Base-by-base conservation (phyloP, 306 rosid species). In the Psophocarpus tetragonolobus region DNA sequence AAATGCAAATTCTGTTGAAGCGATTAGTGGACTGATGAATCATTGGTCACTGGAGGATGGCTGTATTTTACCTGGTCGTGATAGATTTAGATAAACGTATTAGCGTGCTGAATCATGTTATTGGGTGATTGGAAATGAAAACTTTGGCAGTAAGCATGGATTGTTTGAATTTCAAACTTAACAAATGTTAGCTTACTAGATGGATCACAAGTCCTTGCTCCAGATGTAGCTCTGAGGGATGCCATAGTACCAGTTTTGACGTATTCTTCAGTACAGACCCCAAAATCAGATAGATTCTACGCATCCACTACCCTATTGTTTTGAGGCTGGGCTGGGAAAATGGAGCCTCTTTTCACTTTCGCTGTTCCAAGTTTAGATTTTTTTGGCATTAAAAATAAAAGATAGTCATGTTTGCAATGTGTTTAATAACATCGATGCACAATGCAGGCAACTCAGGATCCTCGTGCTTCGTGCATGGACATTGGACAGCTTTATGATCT, bases 11-110 rank as follows among this genome's bases (percentile, higher is more conserved):
- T 56, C 0, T 6, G 6, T 54, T 23, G 71, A 71, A 65, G 50
- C 44, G 45, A 74, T 14, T 13, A 30, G 15, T 53, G 72, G 45
- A 66, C 71, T 38, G 14, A 57, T 65, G 67, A 33, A 30, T 42
- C 27, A 36, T 71, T 15, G 53, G 50, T 70, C 41, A 11, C 64
- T 10, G 77, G 33, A 64, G 69, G 38, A 60, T 30, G 66, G 74
- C 68, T 68, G 20, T 11, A 62, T 35, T 18, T 81, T 68, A 27
- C 41, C 41, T 14, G 35, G 73, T 17, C 32, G 75, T 71, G 78
- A 50, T 76, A 70, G 79, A 76, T 39, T 8, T 14, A 26, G 79
- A 70, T 39, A 26, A n/a, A 68, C 73, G 42, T 33, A 61, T 29
- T 69, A 6, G 26, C 27, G 57, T 30, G 74, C 62, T 66, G 57